A percentile compares a stretch with the other conserved stretches of the same genome.
Evolutionary conservation across 2,329 filamentous ascomycete genomes (phyloP).

Genomic region (Cladosporium sp.): DNA sequence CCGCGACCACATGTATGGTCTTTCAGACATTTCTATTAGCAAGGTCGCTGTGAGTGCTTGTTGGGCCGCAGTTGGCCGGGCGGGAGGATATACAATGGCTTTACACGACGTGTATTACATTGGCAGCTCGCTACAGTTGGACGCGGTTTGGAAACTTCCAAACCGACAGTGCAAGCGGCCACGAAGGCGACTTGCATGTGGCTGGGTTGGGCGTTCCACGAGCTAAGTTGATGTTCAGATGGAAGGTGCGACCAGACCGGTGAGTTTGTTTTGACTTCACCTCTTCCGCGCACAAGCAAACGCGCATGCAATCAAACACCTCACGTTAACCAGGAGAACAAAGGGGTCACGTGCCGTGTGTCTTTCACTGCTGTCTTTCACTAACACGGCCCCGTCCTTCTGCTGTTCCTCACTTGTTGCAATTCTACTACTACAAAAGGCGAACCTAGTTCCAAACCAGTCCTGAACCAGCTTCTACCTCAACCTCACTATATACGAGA

Average conservation of each 20-base stretch:
- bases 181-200: not conserved
- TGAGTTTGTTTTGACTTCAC: not conserved
- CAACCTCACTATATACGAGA: not conserved
- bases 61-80: too few relatives aligned
- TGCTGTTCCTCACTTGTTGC: not conserved
- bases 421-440: not conserved
- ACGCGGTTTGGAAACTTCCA: too few relatives aligned
- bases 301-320: not conserved
- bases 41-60: too few relatives aligned
- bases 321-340: not conserved
- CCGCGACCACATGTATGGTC: too few relatives aligned
- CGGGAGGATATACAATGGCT: too few relatives aligned
- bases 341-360: not conserved
- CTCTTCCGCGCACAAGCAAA: not conserved
- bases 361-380: not conserved
- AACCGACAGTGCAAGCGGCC: too few relatives aligned
- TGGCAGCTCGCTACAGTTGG: too few relatives aligned
- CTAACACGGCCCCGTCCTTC: not conserved
- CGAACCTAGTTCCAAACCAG: not conserved
- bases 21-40: too few relatives aligned
- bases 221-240: not conserved
- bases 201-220: not conserved
- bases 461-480: not conserved
- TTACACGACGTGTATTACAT: too few relatives aligned
- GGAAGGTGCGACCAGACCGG: constrained; percentile 1